Percentiles rank a stretch among this genome's conserved stretches.
These are phyloP conservation scores for Sporothrix sp. DNA, from an alignment of 2,329 filamentous ascomycete genomes.

Conservation along the genomic window DNA sequence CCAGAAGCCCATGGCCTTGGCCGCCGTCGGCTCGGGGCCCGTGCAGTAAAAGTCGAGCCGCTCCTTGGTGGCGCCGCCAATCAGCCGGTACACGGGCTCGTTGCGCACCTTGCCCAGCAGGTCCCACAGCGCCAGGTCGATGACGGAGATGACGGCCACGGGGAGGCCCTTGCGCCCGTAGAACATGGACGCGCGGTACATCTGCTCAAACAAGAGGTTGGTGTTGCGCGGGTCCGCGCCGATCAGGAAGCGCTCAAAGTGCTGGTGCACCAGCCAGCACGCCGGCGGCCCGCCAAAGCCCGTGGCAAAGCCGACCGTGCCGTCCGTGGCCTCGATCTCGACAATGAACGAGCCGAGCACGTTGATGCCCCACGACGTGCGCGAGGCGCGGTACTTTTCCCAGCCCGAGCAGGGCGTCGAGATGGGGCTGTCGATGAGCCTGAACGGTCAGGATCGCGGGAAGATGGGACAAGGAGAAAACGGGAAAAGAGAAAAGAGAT, in stretches of 20 bases:
- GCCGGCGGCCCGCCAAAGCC: conserved; percentile 89
- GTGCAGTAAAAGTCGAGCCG: conserved; percentile 91
- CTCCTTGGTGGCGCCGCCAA: conserved; percentile 79
- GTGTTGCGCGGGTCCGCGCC: conserved; percentile 84
- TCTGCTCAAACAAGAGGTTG: conserved; percentile 87
- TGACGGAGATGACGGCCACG: conserved; percentile 84
- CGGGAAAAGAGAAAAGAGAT: neutral
- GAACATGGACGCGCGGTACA: conserved; percentile 95
- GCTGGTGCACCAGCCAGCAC: conserved; percentile 87
- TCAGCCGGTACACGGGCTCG: conserved; percentile 90
- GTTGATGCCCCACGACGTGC: conserved; percentile 93
- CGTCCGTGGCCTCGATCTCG: conserved; percentile 80
- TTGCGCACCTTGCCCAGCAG: conserved; percentile 81
- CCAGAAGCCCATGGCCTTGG: conserved; percentile 80
- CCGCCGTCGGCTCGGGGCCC: conserved; percentile 70
- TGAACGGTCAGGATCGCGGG: conserved; percentile 27
- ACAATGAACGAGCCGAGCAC: conserved; percentile 86
- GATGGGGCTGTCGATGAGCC: conserved; percentile 86
- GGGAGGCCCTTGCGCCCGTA: conserved; percentile 90
- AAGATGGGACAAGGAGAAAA: neutral
- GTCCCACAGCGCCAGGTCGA: conserved; percentile 90
- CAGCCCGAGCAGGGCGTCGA: conserved; percentile 87
- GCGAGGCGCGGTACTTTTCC: conserved; percentile 76
- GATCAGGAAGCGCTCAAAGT: conserved; percentile 86
- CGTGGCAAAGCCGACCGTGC: conserved; percentile 88